Base-by-base conservation (phyloP, 371 early-diverging fungal genomes). In the Zopfochytrium polystomum region DNA sequence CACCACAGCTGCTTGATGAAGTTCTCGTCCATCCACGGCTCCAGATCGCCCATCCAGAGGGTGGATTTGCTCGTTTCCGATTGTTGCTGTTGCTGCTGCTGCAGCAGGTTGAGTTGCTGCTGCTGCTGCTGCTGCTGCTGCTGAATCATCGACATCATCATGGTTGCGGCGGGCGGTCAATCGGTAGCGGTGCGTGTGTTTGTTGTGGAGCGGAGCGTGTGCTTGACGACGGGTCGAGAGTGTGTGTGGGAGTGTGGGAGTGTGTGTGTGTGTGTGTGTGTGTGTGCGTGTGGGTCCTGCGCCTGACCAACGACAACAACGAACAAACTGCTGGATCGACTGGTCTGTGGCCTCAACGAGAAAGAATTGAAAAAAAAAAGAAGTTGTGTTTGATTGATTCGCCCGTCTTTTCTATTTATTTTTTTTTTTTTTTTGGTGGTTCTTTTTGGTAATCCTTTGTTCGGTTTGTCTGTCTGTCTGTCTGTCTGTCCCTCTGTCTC, bases 21-120 rank as follows among this genome's bases (percentile, higher is more conserved):
- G 62, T 77, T 80, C 45, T 91, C 90, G 65, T 88, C 88, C 90
- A 90, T 89, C 90, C 90, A 90, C 1, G 85, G n/a, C n/a, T n/a
- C n/a, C n/a, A n/a, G n/a, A n/a, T n/a, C n/a, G n/a, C n/a, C n/a
- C n/a, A n/a, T n/a, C 88, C 88, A 82, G 38, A 81, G 61, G 32
- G 80, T 79, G 3, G 70, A 50, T 44, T 59, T 69, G 6, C 46
- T 23, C 3, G 52, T 44, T 25, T 61, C 62, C 49, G 26, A 56
- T 18, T 9, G 27, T 31, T 27, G 45, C 27, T 11, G n/a, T 42
- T n/a, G n/a, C n/a, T 23, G 9, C 23, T 25, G 18, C 35, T 22
- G 43, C 38, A 20, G 20, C 52, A 52, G 60, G 38, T 52, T 18
- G 45, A 44, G n/a, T n/a, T n/a, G 52, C 50, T 60, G 30, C 32